Base-by-base conservation (phyloP, 1,139 yeast species). In the Geotrichum aggregatum region DNA sequence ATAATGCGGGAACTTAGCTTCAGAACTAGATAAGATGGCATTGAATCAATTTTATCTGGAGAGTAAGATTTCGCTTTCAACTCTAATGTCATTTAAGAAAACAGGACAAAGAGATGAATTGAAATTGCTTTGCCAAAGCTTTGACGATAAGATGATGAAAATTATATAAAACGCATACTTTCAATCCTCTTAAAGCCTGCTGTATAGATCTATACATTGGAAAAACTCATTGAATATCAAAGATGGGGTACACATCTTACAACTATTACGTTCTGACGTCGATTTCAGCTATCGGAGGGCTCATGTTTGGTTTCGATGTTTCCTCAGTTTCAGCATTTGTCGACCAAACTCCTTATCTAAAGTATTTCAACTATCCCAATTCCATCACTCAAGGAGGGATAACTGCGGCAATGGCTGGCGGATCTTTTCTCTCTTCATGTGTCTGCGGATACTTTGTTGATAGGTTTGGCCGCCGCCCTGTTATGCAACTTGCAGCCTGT, bases 221-320 rank as follows among this genome's bases (percentile, higher is more conserved):
- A 6, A 24, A 24, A 5, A 24, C 28, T 24, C 28, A 8, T 33
- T 6, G 4, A 33, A 11, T 6, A 8, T 36, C 16, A 11, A 30
- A 14, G 26, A 50, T 51, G 50, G 50, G 43, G 54, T 63, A 54
- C 56, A 66, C 59, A 51, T 50, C 66, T 39, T 65, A 68, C 58
- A 71, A 71, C 56, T 71, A 73, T 11, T 71, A 69, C 55, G 57
- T 70, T 18, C 60, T 63, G 40, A 71, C 75, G 4, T 50, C 58
- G 18, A 60, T 87, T 14, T 84, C 96, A 2, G 88, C 96, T 28
- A 82, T 89, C 52, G 91, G 96, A 3, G 97, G 97, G 13, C 85
- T 88, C 73, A 82, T 89, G 83, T 91, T 91, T 69, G 98, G 98
- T 61, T 91, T 89, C 66, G 98, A 91, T 68, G 88, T 91, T 47